phyloP scores from a whole-genome alignment of 306 rosid species.

The Dryas alaskensis region DNA sequence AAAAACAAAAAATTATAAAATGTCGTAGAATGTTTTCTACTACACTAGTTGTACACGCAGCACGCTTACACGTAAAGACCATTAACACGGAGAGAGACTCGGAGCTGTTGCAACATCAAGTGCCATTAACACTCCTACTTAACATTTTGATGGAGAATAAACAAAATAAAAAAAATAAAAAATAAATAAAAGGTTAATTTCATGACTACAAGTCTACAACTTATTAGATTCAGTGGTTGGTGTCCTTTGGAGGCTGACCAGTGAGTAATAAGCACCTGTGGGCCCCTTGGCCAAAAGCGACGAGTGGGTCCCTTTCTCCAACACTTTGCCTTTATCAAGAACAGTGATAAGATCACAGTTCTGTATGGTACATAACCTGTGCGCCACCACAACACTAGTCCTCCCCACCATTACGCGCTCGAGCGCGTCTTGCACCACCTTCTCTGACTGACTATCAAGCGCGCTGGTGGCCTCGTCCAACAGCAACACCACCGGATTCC shows the following conservation, averaged over 20 bases:
- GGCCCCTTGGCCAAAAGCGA: slow-evolving; percentile 58
- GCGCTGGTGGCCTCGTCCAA: slow-evolving; percentile 94
- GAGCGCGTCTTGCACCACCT: slow-evolving; percentile 71
- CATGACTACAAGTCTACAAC: not conserved
- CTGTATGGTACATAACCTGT: slow-evolving; percentile 76
- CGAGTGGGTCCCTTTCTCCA: slow-evolving; percentile 75
- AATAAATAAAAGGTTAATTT: not conserved
- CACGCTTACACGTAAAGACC: no score
- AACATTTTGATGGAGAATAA: not conserved
- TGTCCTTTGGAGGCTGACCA: slow-evolving; percentile 54
- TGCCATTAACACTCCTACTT: no score
- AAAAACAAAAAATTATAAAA: no score
- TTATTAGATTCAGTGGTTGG: slow-evolving; percentile 12
- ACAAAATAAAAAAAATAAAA: not conserved
- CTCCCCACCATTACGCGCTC: slow-evolving; percentile 88
- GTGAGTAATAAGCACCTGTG: slow-evolving; percentile 59
- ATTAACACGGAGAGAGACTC: no score
- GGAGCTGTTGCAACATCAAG: no score
- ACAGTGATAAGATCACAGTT: slow-evolving; percentile 68
- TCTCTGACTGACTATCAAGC: slow-evolving; percentile 77
- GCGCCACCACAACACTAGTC: slow-evolving; percentile 93
- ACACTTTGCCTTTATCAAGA: slow-evolving; percentile 69
- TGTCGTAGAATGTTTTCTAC: no score
- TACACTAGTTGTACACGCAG: no score
- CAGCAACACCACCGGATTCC: slow-evolving; percentile 56